These are phyloP conservation scores for Arthrobotrys musiformis DNA, from an alignment of 2,329 filamentous ascomycete species.

Conservation along the genomic window DNA sequence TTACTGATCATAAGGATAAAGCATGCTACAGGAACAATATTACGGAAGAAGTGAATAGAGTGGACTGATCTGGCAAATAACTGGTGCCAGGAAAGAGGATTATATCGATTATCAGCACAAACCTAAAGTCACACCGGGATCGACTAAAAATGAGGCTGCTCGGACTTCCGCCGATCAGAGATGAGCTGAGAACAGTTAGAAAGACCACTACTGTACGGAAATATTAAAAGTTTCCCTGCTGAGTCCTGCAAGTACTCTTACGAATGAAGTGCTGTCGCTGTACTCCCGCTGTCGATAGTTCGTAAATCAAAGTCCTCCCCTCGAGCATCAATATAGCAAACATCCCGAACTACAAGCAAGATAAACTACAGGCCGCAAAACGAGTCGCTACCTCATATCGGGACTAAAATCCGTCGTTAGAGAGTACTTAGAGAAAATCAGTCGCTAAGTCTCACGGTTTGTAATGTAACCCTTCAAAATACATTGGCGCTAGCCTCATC, in stretches of 20 bases:
- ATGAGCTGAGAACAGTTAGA: neutral
- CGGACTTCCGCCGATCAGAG: neutral
- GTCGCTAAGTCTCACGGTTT: no score
- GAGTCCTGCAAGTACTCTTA: neutral
- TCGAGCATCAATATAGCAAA: neutral
- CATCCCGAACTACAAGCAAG: neutral
- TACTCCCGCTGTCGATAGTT: neutral
- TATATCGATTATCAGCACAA: neutral
- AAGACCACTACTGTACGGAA: neutral
- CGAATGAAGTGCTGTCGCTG: neutral
- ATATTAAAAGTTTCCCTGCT: neutral
- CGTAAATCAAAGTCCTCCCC: neutral
- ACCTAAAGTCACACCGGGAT: no score
- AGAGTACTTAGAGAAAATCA: no score
- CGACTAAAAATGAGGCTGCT: neutral
- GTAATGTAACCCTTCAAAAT: no score
- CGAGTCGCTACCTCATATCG: no score
- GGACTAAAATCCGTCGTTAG: no score
- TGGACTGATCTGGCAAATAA: neutral
- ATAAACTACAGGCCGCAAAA: no score
- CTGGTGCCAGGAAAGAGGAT: neutral
- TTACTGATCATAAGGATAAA: neutral
- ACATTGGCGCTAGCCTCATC: no score
- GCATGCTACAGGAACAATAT: neutral
- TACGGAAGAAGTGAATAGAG: neutral